Base-by-base conservation (phyloP, 139 green algal species). In the Picochlorum costavermella region DNA sequence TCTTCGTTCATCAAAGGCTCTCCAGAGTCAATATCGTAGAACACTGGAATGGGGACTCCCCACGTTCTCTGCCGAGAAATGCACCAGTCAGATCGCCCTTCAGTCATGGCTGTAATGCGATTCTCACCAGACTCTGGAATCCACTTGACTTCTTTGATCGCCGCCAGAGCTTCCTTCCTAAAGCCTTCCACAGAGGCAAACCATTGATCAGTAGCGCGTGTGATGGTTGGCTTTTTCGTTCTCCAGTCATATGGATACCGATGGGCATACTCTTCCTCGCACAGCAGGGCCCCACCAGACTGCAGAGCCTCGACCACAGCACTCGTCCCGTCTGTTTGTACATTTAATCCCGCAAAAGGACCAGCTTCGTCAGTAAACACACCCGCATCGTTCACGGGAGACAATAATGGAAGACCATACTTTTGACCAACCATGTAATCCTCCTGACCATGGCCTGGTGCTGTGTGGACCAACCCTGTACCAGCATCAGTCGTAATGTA, bases 181-280 rank as follows among this genome's bases (percentile, higher is more conserved):
- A 99, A 97, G 17, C 88, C 87, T 31, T 91, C 84, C 49, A 99
- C 84, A 0, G 86, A 88, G 0, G 81, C 86, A 81, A 92, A 92
- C 76, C 76, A 85, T 82, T 98, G 92, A 69, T 89, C 79, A 12
- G 94, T 98, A 55, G 94, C 90, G 17, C 93, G 81, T 76, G 97
- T 97, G 73, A 99, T 99, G 70, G 91, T 97, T 5, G 94, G 94
- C 73, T 96, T 94, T 81, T 99, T 99, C 36, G 92, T 98, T 37
- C 94, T 81, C 94, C 94, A 99, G 80, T 99, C 94, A 73, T 99
- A 99, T 1, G 94, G 94, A 76, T 98, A 98, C 80, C 96, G 97
- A 90, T 99, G 94, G 26, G 66, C 80, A 72, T 99, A 98, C 23
- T 51, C 13, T 74, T 99, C 91, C 76, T 94, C 81, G 74, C 80